Evolutionary conservation across 495 filamentous ascomycete genomes (phyloP), one percentile per base, ranked within the genome.

Genomic region (Mycothermus thermophilus): DNA sequence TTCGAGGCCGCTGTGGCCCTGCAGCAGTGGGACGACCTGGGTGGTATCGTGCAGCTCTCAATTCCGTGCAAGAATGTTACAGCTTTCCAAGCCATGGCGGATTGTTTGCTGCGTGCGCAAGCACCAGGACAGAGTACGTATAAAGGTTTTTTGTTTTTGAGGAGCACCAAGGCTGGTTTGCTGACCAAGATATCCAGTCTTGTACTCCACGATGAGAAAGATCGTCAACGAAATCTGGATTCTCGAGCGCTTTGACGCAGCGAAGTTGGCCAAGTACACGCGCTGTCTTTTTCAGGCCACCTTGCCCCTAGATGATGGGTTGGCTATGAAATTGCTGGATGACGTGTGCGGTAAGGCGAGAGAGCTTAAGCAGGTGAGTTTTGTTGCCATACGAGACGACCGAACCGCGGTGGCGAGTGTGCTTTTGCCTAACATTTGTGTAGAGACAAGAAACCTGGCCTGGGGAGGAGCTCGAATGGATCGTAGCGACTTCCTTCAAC

Each of bases 401-500:
- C n/a, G n/a, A n/a, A n/a, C n/a, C n/a, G n/a, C n/a, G n/a, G n/a
- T n/a, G n/a, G n/a, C n/a, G n/a, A n/a, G n/a, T n/a, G n/a, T n/a
- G n/a, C n/a, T 25, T 25, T 25, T 25, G 22, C 22, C 11, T 25
- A 11, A n/a, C n/a, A 11, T 25, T 11, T 25, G 22, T 11, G 11
- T 25, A 70, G 64, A 55, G 40, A 31, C 42, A 61, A 9, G 51
- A 65, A 9, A 47, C 48, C 3, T 92, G 83, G 47, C 82, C 82
- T 3, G 38, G 55, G 8, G 67, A 71, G 5, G 86, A 94, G 42
- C 58, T 93, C 2, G 74, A 80, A 44, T 87, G 80, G 78, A 69
- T 95, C 19, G 75, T 76, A 1, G 72, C 72, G 0, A 73, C 67
- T 2, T 56, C 77, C 0, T 93, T 90, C 62, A 92, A 92, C 42